phyloP scores from a whole-genome alignment of 257 asterid species.

The Misopates orontium region DNA sequence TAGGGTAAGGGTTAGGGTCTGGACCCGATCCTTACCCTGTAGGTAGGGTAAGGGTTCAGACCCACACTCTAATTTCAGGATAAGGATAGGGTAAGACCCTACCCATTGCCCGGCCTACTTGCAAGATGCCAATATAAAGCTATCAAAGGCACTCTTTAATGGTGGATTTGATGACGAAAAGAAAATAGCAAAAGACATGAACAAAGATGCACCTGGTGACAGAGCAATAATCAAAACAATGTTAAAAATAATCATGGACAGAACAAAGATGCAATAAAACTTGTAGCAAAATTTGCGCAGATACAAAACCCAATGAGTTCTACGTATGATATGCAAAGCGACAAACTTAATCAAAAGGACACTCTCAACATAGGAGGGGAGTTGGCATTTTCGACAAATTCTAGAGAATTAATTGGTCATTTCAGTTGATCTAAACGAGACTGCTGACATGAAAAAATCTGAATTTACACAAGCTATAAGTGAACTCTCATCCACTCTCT shows the following conservation, averaged over 20 bases:
- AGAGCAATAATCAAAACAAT: constrained; percentile 25
- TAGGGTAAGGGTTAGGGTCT: too few relatives aligned
- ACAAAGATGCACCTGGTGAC: constrained; percentile 53
- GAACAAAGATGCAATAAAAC: constrained; percentile 11
- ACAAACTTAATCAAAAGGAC: not conserved
- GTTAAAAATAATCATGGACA: constrained; percentile 23
- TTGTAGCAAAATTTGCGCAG: not conserved
- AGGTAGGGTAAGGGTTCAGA: too few relatives aligned
- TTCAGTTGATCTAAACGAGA: constrained; percentile 5
- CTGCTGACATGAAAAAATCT: constrained; percentile 13
- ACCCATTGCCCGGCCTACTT: too few relatives aligned
- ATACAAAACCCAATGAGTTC: not conserved
- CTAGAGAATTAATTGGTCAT: not conserved
- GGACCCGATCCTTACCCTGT: too few relatives aligned
- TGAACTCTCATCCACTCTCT: constrained; percentile 12
- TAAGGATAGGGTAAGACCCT: too few relatives aligned
- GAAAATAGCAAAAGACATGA: constrained; percentile 16
- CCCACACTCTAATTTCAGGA: too few relatives aligned
- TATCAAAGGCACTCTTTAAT: too few relatives aligned
- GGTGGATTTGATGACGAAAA: not conserved
- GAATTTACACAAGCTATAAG: constrained; percentile 6
- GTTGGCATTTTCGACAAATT: constrained; percentile 10
- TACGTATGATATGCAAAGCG: not conserved
- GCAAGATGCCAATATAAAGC: not conserved
- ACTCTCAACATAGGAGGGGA: not conserved